phyloP scores from a whole-genome alignment of 108 stramenopile genomes.

The Nannochloropsis salina region DNA sequence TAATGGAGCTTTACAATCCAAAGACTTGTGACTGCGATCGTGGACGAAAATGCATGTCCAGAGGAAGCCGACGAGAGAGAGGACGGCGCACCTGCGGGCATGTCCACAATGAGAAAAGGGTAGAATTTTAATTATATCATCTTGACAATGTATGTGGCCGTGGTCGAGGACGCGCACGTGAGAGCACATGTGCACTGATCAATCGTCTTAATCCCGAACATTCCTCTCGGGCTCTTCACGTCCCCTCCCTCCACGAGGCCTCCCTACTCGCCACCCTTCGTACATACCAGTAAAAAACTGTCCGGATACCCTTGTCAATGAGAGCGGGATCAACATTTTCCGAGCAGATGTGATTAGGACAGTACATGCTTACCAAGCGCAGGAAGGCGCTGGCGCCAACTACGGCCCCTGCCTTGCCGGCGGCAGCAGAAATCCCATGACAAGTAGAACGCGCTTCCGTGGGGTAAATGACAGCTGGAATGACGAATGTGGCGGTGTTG shows the following conservation, averaged over 20 bases:
- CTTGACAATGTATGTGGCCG: too few relatives aligned
- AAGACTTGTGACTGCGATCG: not conserved
- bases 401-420: slow-evolving; percentile 53
- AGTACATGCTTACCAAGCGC: not conserved
- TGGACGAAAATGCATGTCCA: slow-evolving; percentile 11
- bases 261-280: too few relatives aligned
- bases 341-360: not conserved
- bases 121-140: too few relatives aligned
- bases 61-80: slow-evolving; percentile 12
- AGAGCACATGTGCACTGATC: too few relatives aligned
- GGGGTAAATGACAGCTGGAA: slow-evolving; percentile 60
- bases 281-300: slow-evolving; percentile 2
- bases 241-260: too few relatives aligned
- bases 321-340: not conserved
- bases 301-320: slow-evolving; percentile 10
- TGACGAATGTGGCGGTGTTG: slow-evolving; percentile 60
- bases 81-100: not conserved
- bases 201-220: too few relatives aligned
- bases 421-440: slow-evolving; percentile 61
- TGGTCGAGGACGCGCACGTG: too few relatives aligned
- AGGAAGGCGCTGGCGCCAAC: not conserved
- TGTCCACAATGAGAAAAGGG: not conserved
- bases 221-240: too few relatives aligned
- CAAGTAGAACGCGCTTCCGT: slow-evolving; percentile 50
- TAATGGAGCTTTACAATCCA: not conserved